A percentile compares a stretch with the other conserved stretches of the same genome.
Conservation (phyloP, 139 green algal species). For the Klebsormidium nitens region DNA sequence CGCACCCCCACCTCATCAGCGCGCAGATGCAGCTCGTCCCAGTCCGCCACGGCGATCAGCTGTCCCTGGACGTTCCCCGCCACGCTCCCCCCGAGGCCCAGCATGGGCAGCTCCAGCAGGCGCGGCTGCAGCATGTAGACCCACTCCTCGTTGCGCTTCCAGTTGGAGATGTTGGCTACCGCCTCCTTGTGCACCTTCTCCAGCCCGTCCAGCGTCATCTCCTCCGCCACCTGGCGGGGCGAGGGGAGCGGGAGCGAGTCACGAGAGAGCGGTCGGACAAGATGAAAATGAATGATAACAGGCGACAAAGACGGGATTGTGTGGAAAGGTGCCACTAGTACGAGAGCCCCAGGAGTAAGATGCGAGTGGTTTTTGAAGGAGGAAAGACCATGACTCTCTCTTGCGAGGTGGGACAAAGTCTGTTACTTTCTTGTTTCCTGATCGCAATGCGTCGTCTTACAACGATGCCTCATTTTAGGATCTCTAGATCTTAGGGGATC, state of each 20-base stretch:
- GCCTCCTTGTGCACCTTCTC: constrained; percentile 8
- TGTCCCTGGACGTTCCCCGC: neutral
- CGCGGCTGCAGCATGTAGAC: neutral
- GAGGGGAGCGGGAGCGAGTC: neutral
- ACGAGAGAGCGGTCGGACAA: neutral
- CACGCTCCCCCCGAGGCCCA: constrained; percentile 6
- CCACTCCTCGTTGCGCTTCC: neutral
- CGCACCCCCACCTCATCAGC: constrained; percentile 1
- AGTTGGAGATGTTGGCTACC: constrained; percentile 7
- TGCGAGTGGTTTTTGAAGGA: neutral
- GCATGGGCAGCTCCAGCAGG: neutral
- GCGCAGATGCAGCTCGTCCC: neutral
- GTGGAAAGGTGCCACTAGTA: neutral
- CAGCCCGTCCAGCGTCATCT: constrained; percentile 4
- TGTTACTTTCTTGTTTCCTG: neutral
- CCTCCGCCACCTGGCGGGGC: neutral
- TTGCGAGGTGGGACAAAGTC: neutral
- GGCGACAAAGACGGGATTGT: neutral
- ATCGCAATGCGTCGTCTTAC: too few species aligned
- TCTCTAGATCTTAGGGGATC: neutral
- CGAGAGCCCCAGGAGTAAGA: neutral
- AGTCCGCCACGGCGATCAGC: neutral
- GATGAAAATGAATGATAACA: neutral
- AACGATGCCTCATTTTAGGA: too few species aligned
- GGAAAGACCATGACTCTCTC: neutral